A percentile compares a stretch with the other conserved stretches of the same genome.
Evolutionary conservation across 1,284 basidiomycete genomes (phyloP).

Genomic region (Ganoderma sinense): DNA sequence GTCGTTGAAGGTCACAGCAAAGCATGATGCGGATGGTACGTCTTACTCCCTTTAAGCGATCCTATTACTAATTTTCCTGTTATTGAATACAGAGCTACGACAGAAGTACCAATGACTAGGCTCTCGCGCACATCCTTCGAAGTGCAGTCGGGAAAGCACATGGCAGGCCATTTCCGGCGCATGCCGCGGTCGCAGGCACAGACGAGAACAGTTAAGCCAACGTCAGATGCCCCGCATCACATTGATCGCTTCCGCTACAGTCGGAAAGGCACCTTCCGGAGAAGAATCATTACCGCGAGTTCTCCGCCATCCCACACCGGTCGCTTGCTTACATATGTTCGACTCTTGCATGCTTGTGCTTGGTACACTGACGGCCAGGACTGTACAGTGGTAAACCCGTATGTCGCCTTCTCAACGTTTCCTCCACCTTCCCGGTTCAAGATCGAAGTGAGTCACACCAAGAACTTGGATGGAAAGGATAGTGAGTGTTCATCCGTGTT

Average conservation of each 20-base stretch:
- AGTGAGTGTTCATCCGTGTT: neutral
- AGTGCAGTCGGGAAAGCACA: too few relatives aligned
- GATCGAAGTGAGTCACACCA: too few relatives aligned
- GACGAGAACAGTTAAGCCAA: neutral
- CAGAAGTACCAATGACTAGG: neutral
- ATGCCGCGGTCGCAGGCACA: neutral
- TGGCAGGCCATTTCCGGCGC: neutral
- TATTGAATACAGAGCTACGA: neutral
- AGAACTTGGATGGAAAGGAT: too few relatives aligned
- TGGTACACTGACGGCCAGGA: neutral
- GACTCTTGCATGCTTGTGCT: neutral
- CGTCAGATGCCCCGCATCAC: neutral
- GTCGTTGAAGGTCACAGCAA: neutral
- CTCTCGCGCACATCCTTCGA: neutral
- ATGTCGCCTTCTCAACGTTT: neutral
- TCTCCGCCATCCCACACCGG: neutral
- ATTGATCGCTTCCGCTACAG: neutral
- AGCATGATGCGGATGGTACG: neutral
- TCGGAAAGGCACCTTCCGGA: neutral
- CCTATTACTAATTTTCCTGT: neutral
- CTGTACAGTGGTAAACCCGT: neutral
- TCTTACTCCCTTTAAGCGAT: neutral
- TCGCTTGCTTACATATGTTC: neutral
- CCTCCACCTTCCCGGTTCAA: neutral
- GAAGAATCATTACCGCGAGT: neutral